phyloP scores from a whole-genome alignment of 2,329 filamentous ascomycete species.

The Byssoonygena ceratinophila region DNA sequence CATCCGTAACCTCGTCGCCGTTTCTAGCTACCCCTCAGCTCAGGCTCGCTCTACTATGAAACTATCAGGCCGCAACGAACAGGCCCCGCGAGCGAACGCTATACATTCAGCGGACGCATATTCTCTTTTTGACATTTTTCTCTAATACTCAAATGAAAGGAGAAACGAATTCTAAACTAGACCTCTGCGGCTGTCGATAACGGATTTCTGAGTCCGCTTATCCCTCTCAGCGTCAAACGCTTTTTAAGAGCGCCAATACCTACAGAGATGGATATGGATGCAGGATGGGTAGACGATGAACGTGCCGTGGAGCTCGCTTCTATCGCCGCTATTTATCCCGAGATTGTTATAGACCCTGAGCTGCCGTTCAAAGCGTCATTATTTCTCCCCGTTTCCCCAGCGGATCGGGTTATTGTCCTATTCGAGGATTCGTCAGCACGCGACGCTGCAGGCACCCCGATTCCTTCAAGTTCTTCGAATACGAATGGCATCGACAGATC shows the following conservation, averaged over 20 bases:
- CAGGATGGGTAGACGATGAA: constrained; percentile 38
- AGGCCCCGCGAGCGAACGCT: constrained; percentile 3
- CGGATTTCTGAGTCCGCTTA: background rate
- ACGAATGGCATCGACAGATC: background rate
- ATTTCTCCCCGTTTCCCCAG: constrained; percentile 46
- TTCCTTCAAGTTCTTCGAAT: constrained; percentile 18
- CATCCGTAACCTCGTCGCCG: background rate
- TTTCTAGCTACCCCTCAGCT: background rate
- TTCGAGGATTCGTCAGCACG: constrained; percentile 31
- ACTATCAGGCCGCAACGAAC: constrained; percentile 1
- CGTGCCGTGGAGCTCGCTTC: constrained; percentile 50
- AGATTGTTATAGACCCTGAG: constrained; percentile 42
- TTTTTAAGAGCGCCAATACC: background rate
- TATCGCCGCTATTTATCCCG: constrained; percentile 52
- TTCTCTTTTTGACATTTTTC: background rate
- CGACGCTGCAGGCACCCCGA: constrained; percentile 32
- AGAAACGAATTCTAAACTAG: no score
- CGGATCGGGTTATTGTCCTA: constrained; percentile 41
- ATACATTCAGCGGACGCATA: background rate
- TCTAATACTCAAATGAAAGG: background rate
- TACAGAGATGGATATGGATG: constrained; percentile 3
- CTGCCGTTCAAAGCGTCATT: constrained; percentile 43
- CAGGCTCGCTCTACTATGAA: constrained; percentile 2
- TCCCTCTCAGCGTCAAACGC: background rate
- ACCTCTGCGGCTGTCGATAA: background rate